Conservation (phyloP, 306 rosid genomes). For the Echinosophora koreensis region DNA sequence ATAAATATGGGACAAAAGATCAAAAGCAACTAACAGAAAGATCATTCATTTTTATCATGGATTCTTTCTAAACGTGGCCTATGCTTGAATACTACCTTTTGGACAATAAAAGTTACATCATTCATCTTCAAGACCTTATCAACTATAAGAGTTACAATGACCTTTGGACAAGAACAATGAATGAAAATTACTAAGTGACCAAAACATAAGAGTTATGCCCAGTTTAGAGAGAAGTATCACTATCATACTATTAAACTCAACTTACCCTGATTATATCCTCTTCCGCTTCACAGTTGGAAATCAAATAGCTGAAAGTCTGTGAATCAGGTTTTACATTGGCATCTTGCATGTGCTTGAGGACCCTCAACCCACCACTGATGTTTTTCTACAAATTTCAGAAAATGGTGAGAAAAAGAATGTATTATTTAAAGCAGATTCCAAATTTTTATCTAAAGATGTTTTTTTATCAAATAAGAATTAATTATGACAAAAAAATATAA, state of each 20-base stretch:
- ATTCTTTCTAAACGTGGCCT: not conserved
- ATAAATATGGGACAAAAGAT: not conserved
- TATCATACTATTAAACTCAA: constrained; percentile 34
- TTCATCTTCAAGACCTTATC: not conserved
- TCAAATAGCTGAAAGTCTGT: constrained; percentile 68
- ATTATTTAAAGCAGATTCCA: constrained; percentile 24
- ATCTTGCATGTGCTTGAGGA: constrained; percentile 70
- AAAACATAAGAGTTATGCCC: constrained; percentile 2
- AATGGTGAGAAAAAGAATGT: constrained; percentile 35
- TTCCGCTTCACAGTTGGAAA: constrained; percentile 66
- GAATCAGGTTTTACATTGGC: constrained; percentile 77
- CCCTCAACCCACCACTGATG: constrained; percentile 55
- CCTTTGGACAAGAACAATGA: constrained; percentile 29
- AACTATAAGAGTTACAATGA: constrained; percentile 18
- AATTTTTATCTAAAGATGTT: constrained; percentile 1
- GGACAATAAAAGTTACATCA: no score
- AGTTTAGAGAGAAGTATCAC: constrained; percentile 24
- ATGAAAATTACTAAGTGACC: constrained; percentile 22
- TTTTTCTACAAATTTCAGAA: constrained; percentile 69
- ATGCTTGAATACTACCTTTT: not conserved
- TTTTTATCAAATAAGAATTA: constrained; percentile 13
- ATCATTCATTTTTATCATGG: not conserved
- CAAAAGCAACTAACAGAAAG: not conserved
- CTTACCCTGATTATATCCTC: constrained; percentile 73
- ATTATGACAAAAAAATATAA: not conserved